These are phyloP conservation scores for Monotropa hypopitys DNA, from an alignment of 179 eudicot species.

Conservation along the genomic window DNA sequence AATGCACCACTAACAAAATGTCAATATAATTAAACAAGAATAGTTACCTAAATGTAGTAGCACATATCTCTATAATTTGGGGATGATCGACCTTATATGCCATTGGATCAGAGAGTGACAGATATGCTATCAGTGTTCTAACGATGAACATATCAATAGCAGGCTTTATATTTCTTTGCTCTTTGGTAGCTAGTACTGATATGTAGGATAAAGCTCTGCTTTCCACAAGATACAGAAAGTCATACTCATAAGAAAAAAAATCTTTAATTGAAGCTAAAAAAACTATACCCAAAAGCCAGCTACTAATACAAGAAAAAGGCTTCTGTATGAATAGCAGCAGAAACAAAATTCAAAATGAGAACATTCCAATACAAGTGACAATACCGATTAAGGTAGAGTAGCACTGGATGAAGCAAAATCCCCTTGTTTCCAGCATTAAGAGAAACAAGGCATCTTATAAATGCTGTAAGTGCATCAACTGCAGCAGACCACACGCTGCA, in stretches of 20 bases:
- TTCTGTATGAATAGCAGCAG: not conserved
- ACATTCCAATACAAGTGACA: not conserved
- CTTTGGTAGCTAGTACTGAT: conserved; percentile 46
- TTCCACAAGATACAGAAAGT: conserved; percentile 17
- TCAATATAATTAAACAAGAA: not conserved
- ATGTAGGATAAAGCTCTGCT: conserved; percentile 64
- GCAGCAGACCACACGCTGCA: conserved; percentile 82
- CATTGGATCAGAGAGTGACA: conserved; percentile 84
- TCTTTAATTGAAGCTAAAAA: not conserved
- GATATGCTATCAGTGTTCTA: conserved; percentile 60
- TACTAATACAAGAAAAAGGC: not conserved
- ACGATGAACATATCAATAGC: conserved; percentile 47
- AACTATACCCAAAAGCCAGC: conserved; percentile 8
- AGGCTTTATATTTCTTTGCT: conserved; percentile 39
- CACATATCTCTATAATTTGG: conserved; percentile 72
- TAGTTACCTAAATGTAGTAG: conserved; percentile 67
- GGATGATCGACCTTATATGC: conserved; percentile 69
- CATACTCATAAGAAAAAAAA: conserved; percentile 11
- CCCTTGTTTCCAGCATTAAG: conserved; percentile 46
- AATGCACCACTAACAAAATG: not conserved
- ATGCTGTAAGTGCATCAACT: conserved; percentile 83
- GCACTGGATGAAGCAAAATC: conserved; percentile 90
- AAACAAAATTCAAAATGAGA: not conserved
- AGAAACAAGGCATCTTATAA: conserved; percentile 66
- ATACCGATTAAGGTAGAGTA: conserved; percentile 80